These are phyloP conservation scores for Pythium oligandrum DNA, from an alignment of 352 stramenopile genomes.

Conservation along the genomic window DNA sequence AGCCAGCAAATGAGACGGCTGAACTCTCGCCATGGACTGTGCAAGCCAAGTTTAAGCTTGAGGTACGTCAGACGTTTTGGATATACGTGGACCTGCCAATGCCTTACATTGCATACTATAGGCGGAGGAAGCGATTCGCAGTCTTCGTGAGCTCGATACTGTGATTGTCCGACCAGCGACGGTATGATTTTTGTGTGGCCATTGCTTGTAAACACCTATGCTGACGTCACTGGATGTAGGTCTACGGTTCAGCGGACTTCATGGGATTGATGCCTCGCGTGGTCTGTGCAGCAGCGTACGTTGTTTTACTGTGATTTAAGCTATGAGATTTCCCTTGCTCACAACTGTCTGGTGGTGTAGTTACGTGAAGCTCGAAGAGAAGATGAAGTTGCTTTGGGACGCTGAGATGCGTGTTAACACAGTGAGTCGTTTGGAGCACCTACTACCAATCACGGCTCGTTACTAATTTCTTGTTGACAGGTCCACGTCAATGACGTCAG, in stretches of 20 bases:
- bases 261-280: conserved; percentile 83
- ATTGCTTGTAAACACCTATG: not conserved
- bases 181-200: conserved; percentile 20
- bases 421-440: conserved; percentile 19
- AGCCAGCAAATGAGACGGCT: conserved; percentile 48
- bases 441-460: not conserved
- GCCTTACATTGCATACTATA: conserved; percentile 1
- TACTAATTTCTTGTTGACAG: conserved; percentile 18
- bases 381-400: conserved; percentile 88
- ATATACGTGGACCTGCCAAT: not conserved
- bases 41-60: conserved; percentile 84
- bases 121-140: conserved; percentile 67
- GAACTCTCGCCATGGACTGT: conserved; percentile 79
- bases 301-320: conserved; percentile 4
- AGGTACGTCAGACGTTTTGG: conserved; percentile 19
- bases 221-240: conserved; percentile 20
- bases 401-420: conserved; percentile 86
- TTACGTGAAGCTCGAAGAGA: conserved; percentile 80
- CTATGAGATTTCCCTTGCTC: not conserved
- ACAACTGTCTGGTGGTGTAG: conserved; percentile 18
- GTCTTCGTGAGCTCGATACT: conserved; percentile 44
- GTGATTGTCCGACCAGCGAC: conserved; percentile 76
- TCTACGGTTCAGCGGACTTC: conserved; percentile 77
- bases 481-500: conserved; percentile 80
- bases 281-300: conserved; percentile 78